Base-by-base conservation (phyloP, 495 filamentous ascomycete genomes). In the Lasiosphaeria hispida region DNA sequence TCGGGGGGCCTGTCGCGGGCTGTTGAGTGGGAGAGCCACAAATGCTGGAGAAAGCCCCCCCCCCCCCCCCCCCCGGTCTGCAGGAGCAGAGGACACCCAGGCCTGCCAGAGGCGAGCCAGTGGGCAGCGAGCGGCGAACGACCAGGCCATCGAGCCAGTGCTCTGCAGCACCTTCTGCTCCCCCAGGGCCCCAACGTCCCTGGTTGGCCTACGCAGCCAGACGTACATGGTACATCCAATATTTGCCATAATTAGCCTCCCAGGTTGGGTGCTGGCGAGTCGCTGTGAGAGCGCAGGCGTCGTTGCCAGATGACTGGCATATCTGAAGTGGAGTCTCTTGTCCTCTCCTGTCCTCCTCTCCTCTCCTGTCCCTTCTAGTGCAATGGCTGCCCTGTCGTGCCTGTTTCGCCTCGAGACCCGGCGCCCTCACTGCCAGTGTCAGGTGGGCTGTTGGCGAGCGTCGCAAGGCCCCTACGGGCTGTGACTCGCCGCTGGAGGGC, bases 181-280 rank as follows among this genome's bases (percentile, higher is more conserved):
- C 53, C 53, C 47, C 59, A 62, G 60, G 63, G 58, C 55, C 52
- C 39, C 52, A 53, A 39, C 59, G 38, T 34, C 48, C 59, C 52
- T 70, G 68, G 65, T 68, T 70, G 65, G 65, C 52, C 57, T 68
- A 54, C 65, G 48, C 40, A 44, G 62, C 35, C 55, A 54, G 55
- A 13, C 63, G 64, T 67, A 69, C 66, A 71, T 65, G 64, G 64
- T 63, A 65, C 62, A 67, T 66, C 48, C 68, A 66, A 69, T 65
- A 68, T 71, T 69, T 68, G 70, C 68, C 68, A 71, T 72, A 71
- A 67, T 72, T 69, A 69, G 70, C 64, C 63, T 57, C 61, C 33
- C 33, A 49, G 51, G 57, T 54, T 55, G 47, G 42, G 48, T 61
- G 49, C 55, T 53, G 60, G 48, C 57, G 57, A 60, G 60, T 64